Conservation (phyloP, 306 rosid species). For the Acacia crassicarpa region DNA sequence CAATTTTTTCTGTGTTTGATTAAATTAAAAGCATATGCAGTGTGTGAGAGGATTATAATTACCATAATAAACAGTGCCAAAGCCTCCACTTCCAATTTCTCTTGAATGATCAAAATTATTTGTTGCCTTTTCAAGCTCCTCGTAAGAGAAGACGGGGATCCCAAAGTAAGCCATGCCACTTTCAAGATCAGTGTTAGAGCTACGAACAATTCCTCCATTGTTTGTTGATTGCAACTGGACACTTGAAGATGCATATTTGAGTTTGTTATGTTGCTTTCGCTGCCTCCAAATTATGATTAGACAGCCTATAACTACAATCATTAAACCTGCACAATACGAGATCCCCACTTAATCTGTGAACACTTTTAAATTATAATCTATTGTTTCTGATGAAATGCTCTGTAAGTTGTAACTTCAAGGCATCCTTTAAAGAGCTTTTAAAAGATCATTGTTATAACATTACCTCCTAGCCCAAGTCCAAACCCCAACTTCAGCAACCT, state of each 20-base stretch:
- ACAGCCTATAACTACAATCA: slow-evolving; percentile 15
- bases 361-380: background rate
- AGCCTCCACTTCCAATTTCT: slow-evolving; percentile 65
- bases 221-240: slow-evolving; percentile 16
- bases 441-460: background rate
- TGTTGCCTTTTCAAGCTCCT: slow-evolving; percentile 55
- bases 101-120: slow-evolving; percentile 47
- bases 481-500: background rate
- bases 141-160: slow-evolving; percentile 39
- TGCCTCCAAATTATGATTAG: slow-evolving; percentile 16
- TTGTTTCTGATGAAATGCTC: background rate
- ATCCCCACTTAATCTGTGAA: background rate
- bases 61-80: slow-evolving; percentile 50
- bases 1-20: no score
- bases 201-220: background rate
- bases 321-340: slow-evolving; percentile 30
- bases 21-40: background rate
- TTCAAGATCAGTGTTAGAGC: slow-evolving; percentile 15
- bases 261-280: background rate
- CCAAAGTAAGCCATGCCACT: slow-evolving; percentile 28
- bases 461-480: background rate
- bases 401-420: background rate
- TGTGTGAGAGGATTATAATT: background rate
- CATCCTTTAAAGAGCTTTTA: background rate
- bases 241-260: slow-evolving; percentile 9